phyloP scores from a whole-genome alignment of 345 rosid genomes.

The Odontarrhena argentea region DNA sequence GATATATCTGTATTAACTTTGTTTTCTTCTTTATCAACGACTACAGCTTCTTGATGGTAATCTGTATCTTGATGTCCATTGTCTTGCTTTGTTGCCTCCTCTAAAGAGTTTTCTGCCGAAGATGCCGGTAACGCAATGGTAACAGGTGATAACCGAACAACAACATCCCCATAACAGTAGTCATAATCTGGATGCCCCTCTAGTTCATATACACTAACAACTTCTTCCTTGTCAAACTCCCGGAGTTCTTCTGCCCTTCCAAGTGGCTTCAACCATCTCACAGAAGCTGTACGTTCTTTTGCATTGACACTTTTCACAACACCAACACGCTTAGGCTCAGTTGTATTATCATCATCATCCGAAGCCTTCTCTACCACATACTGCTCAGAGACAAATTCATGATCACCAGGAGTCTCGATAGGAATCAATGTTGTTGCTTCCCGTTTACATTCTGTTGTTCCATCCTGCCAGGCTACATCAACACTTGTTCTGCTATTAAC shows the following conservation, averaged over 20 bases:
- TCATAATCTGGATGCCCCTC: constrained; percentile 97
- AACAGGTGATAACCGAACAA: constrained; percentile 74
- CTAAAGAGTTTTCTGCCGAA: constrained; percentile 39
- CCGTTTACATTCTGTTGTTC: constrained; percentile 56
- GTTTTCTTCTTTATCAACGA: constrained; percentile 40
- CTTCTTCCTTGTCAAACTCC: constrained; percentile 85
- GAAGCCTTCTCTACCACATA: constrained; percentile 90
- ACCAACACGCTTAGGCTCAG: constrained; percentile 77
- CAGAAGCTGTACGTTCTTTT: constrained; percentile 86
- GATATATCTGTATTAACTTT: constrained; percentile 46
- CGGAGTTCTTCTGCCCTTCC: constrained; percentile 75
- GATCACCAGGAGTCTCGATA: constrained; percentile 97
- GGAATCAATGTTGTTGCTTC: constrained; percentile 72
- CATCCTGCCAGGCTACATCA: constrained; percentile 95
- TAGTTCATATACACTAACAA: constrained; percentile 91
- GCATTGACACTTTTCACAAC: constrained; percentile 88
- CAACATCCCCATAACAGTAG: constrained; percentile 93
- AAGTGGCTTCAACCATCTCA: constrained; percentile 85
- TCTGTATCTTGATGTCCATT: constrained; percentile 39
- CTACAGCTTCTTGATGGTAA: constrained; percentile 43
- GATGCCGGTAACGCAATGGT: constrained; percentile 48
- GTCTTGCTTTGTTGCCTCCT: constrained; percentile 47
- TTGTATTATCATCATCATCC: constrained; percentile 64
- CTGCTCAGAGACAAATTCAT: constrained; percentile 90
- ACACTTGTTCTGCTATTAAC: constrained; percentile 67